Conservation (phyloP, 345 rosid species). For the Salix viminalis region DNA sequence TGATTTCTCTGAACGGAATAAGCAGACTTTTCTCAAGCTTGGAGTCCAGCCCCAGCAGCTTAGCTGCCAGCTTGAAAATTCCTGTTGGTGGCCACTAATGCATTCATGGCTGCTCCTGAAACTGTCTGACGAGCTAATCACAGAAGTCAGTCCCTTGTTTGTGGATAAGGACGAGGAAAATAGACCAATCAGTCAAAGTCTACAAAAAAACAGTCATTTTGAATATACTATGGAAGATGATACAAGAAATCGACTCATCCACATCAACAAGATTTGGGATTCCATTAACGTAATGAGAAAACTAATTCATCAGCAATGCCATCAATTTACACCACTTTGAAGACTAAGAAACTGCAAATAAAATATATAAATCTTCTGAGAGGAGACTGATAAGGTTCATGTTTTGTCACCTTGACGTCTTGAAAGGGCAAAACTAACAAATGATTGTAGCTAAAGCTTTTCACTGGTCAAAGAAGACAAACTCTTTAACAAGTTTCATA, state of each 20-base stretch:
- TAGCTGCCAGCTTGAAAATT: conserved; percentile 86
- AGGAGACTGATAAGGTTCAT: background rate
- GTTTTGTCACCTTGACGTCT: background rate
- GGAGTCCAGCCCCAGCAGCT: conserved; percentile 90
- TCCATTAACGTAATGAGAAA: background rate
- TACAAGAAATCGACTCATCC: background rate
- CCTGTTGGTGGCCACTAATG: conserved; percentile 91
- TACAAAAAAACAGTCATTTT: background rate
- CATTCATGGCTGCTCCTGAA: conserved; percentile 62
- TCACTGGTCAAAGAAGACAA: background rate
- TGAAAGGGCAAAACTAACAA: background rate
- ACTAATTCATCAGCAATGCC: background rate
- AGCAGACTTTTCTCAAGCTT: conserved; percentile 92
- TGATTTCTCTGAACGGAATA: conserved; percentile 94
- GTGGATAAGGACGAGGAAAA: conserved; percentile 2
- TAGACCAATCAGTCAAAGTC: conserved; percentile 7
- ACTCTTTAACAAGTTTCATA: too few relatives aligned
- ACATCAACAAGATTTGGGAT: too few relatives aligned
- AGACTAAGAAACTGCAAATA: too few relatives aligned
- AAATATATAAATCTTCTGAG: too few relatives aligned
- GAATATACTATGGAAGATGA: too few relatives aligned
- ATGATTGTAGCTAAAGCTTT: too few relatives aligned
- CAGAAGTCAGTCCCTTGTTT: conserved; percentile 1
- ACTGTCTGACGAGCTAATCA: conserved; percentile 8
- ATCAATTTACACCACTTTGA: too few relatives aligned